Evolutionary conservation across 2,329 filamentous ascomycete genomes (phyloP).

Genomic region (Dendrostoma leiphaemia): DNA sequence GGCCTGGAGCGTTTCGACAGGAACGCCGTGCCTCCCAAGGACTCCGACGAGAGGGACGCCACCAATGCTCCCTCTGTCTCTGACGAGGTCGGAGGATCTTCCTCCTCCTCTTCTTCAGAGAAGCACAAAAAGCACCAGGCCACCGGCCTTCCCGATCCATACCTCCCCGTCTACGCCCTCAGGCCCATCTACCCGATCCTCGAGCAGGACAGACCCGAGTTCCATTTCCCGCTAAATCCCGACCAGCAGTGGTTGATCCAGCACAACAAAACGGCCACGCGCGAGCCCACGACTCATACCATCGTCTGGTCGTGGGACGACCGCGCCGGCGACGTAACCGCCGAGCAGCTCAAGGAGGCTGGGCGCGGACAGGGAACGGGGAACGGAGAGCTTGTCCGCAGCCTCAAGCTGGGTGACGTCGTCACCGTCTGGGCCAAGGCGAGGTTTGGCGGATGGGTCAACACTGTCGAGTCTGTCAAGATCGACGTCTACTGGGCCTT

Average conservation of each 20-base stretch:
- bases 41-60: background rate
- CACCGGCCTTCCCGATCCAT: background rate
- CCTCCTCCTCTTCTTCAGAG: background rate
- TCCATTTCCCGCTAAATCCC: conserved; percentile 37
- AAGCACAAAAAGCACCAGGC: background rate
- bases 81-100: background rate
- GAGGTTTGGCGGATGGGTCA: conserved; percentile 54
- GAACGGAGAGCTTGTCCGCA: conserved; percentile 54
- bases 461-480: conserved; percentile 46
- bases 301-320: conserved; percentile 56
- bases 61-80: background rate
- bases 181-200: conserved; percentile 12
- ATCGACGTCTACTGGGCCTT: conserved; percentile 59
- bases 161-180: conserved; percentile 27
- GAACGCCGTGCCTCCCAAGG: conserved; percentile 4
- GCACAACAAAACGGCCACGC: conserved; percentile 39
- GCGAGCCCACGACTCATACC: conserved; percentile 36
- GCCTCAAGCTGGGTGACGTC: conserved; percentile 57
- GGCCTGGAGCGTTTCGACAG: conserved; percentile 55
- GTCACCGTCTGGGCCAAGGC: conserved; percentile 61
- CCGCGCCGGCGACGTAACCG: conserved; percentile 40
- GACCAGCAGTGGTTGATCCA: conserved; percentile 44
- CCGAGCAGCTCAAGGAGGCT: conserved; percentile 32
- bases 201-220: conserved; percentile 23
- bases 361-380: conserved; percentile 52